Evolutionary conservation across 2,329 filamentous ascomycete species (phyloP).

Genomic region (Paracoccidioides lutzii): DNA sequence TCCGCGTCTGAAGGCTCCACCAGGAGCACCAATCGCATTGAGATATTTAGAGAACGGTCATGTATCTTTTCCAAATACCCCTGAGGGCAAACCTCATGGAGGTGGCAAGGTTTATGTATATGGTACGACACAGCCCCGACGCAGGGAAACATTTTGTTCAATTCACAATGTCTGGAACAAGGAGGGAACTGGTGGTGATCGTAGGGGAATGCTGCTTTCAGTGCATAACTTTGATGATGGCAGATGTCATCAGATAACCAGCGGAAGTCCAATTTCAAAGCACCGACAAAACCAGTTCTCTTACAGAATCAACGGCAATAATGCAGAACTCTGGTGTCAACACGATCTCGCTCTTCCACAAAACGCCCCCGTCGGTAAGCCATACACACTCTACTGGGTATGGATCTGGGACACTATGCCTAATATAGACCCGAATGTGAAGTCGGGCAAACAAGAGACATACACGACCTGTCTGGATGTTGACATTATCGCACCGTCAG

Average conservation of each 20-base stretch:
- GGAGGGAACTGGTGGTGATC: slow-evolving; percentile 68
- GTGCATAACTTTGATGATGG: slow-evolving; percentile 79
- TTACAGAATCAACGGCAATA: slow-evolving; percentile 34
- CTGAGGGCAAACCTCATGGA: slow-evolving; percentile 48
- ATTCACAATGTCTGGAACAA: slow-evolving; percentile 68
- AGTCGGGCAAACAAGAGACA: slow-evolving; percentile 33
- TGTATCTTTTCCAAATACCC: slow-evolving; percentile 47
- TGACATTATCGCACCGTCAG: slow-evolving; percentile 20
- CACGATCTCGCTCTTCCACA: slow-evolving; percentile 63
- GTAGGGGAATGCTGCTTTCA: slow-evolving; percentile 60
- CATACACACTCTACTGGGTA: slow-evolving; percentile 84
- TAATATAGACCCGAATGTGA: slow-evolving; percentile 21
- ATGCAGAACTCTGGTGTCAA: slow-evolving; percentile 62
- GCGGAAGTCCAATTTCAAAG: slow-evolving; percentile 39
- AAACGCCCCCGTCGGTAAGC: slow-evolving; percentile 47
- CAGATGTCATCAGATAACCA: slow-evolving; percentile 72
- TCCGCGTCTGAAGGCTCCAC: slow-evolving; percentile 48
- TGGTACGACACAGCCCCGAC: slow-evolving; percentile 49
- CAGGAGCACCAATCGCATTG: slow-evolving; percentile 53
- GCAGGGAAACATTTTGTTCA: slow-evolving; percentile 45
- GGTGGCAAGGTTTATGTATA: slow-evolving; percentile 65
- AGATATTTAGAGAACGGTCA: slow-evolving; percentile 66
- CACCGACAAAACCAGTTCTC: slow-evolving; percentile 47
- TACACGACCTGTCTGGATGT: slow-evolving; percentile 40
- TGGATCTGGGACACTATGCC: slow-evolving; percentile 76